Conservation (phyloP, 1,284 basidiomycete species). For the Athelia psychrophila region DNA sequence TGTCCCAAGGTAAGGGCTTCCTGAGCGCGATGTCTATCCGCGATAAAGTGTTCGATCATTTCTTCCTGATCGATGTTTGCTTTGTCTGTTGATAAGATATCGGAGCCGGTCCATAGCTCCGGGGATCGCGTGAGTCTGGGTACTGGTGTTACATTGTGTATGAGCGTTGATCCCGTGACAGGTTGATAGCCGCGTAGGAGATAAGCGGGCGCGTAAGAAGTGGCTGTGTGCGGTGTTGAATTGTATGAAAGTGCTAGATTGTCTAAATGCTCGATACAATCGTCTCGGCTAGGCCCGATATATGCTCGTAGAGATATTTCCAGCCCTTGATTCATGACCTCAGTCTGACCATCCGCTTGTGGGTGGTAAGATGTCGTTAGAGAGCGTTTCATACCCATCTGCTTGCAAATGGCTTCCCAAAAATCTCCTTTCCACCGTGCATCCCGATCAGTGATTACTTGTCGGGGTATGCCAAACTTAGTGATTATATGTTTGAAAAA, state of each 20-base stretch:
- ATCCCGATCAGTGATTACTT: constrained; percentile 24
- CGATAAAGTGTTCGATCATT: constrained; percentile 16
- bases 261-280: constrained; percentile 16
- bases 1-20: constrained; percentile 21
- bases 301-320: constrained; percentile 24
- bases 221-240: constrained; percentile 17
- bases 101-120: too few species aligned
- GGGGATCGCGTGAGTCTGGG: too few species aligned
- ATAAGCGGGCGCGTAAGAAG: constrained; percentile 19
- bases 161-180: constrained; percentile 13
- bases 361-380: constrained; percentile 29
- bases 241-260: constrained; percentile 19
- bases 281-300: constrained; percentile 11
- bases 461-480: constrained; percentile 19
- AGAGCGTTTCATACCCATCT: constrained; percentile 17
- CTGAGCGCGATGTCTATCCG: constrained; percentile 13
- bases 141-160: too few species aligned
- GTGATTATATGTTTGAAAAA: constrained; percentile 20
- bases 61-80: too few species aligned
- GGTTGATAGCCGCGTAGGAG: constrained; percentile 20
- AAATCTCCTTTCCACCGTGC: constrained; percentile 17
- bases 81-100: too few species aligned
- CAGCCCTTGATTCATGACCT: constrained; percentile 28
- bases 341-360: constrained; percentile 30
- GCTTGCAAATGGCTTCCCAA: constrained; percentile 19